phyloP scores from a whole-genome alignment of 192 early-diverging fungal genomes.

The Podila horticola region DNA sequence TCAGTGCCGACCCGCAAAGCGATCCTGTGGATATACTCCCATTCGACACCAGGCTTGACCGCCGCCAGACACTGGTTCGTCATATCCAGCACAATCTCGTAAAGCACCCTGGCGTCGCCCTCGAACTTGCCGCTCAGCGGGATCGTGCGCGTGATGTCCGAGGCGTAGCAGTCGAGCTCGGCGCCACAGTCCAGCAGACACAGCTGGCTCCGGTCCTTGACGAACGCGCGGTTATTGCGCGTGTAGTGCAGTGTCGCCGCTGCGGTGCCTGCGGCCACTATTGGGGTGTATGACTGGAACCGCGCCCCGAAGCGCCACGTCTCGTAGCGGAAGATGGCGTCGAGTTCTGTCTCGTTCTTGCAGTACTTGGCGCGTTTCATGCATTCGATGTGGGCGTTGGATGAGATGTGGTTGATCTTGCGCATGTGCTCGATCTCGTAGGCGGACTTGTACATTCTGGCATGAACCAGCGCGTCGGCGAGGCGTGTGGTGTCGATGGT shows the following conservation, averaged over 20 bases:
- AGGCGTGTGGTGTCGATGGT: conserved; percentile 43
- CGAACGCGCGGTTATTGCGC: conserved; percentile 69
- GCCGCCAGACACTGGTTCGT: conserved; percentile 78
- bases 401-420: conserved; percentile 76
- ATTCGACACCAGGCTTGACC: conserved; percentile 81
- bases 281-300: conserved; percentile 87
- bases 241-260: conserved; percentile 88
- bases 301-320: conserved; percentile 71
- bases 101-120: conserved; percentile 78
- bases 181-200: conserved; percentile 92
- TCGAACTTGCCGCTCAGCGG: conserved; percentile 82
- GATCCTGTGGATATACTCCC: conserved; percentile 91
- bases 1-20: conserved; percentile 69
- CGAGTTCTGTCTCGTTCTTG: conserved; percentile 77
- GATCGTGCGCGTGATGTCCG: conserved; percentile 92
- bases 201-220: conserved; percentile 37
- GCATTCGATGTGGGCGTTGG: conserved; percentile 81
- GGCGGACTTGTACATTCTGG: conserved; percentile 85
- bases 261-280: conserved; percentile 81
- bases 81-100: conserved; percentile 87
- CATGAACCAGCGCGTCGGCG: conserved; percentile 70
- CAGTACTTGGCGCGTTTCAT: conserved; percentile 77
- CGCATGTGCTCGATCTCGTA: conserved; percentile 84
- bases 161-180: conserved; percentile 82
- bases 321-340: conserved; percentile 82